These are phyloP conservation scores for Oryza rufipogon DNA, from an alignment of 176 grass and related monocot genomes.

Conservation along the genomic window DNA sequence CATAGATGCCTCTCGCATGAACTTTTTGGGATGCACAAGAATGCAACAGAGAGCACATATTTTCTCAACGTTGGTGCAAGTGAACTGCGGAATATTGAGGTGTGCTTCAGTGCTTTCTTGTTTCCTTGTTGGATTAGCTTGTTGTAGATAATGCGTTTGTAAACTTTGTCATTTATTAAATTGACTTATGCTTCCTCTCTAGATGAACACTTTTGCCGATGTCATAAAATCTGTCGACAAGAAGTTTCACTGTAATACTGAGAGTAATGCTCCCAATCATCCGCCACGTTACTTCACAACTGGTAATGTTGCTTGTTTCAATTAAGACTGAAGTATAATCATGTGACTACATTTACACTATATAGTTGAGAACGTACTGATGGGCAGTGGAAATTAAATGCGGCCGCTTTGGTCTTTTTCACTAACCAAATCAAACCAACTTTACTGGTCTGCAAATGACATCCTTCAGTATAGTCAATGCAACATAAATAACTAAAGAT, in stretches of 20 bases:
- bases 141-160: background rate
- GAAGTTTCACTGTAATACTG: background rate
- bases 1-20: background rate
- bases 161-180: background rate
- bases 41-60: background rate
- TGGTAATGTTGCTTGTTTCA: conserved; percentile 4
- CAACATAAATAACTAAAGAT: background rate
- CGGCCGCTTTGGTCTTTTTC: background rate
- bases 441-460: background rate
- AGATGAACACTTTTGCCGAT: conserved; percentile 7
- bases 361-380: background rate
- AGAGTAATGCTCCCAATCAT: background rate
- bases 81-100: background rate
- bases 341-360: background rate
- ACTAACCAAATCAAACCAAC: background rate
- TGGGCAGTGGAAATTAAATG: background rate
- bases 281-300: background rate
- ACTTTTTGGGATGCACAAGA: conserved; percentile 14
- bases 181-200: background rate
- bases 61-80: background rate
- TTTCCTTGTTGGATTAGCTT: background rate
- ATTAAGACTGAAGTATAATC: background rate
- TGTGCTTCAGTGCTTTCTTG: background rate
- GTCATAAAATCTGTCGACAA: background rate
- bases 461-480: conserved; percentile 7